Base-by-base conservation (phyloP, 805 yeast genomes). In the Ogataea kodamae region DNA sequence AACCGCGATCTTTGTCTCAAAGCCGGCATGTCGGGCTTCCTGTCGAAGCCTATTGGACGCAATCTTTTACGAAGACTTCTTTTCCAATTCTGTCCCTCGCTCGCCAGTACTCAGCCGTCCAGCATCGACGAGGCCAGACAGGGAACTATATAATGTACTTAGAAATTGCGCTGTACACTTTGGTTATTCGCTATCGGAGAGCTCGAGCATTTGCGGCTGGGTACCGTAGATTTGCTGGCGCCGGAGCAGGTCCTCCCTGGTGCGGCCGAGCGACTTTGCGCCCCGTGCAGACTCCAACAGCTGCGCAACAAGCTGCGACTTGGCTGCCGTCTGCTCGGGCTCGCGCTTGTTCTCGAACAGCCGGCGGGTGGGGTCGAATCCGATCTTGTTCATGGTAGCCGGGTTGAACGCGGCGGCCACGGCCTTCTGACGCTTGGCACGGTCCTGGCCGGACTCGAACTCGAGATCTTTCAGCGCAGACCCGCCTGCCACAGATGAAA, bases 1-100 rank as follows among this genome's bases (percentile, higher is more conserved):
- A 90, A 89, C 50, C 88, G 83, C 23, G 79, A 78, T 46, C 95
- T 78, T 40, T 89, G 97, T 57, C 55, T 84, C 37, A 81, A 76
- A 12, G 79, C 82, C n/a, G 97, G 97, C 3, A 92, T 90, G 97
- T 68, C 80, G 44, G 95, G 92, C 10, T 90, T 90, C 58, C 67
- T 90, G 43, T 73, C 95, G 2, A 90, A 90, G 49, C 98, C 98
- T 1, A 77, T 88, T 14, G 71, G 85, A 56, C 70, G 95, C 54
- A 67, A 75, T 9, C 75, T 81, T 40, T 62, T 88, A 43, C 69
- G 77, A 42, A 72, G 74, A 42, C 72, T 83, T 18, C 62, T 78
- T 18, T 52, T 49, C 14, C 72, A 71, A 46, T 70, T 70, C 44
- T 66, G 76, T 37, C 47, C 50, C 9, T 12, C 25, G 7, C 22